Evolutionary conservation across 148 eudicot species (phyloP).

Genomic region (Linanthus parryae): DNA sequence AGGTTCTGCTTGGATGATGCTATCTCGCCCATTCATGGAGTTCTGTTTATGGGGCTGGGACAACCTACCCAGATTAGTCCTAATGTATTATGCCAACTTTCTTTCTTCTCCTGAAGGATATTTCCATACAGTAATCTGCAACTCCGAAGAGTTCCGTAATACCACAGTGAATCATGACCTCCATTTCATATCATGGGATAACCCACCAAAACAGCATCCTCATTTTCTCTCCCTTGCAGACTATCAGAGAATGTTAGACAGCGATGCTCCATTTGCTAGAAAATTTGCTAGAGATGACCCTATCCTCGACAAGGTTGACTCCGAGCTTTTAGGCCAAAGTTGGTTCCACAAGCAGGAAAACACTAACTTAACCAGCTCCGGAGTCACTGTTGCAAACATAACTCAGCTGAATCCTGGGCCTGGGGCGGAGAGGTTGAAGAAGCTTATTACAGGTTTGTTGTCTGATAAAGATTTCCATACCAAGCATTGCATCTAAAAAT

Average conservation of each 20-base stretch:
- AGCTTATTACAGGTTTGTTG: conserved; percentile 40
- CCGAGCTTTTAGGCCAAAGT: conserved; percentile 53
- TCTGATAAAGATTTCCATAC: conserved; percentile 38
- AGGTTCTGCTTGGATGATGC: conserved; percentile 94
- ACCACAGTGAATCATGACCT: conserved; percentile 78
- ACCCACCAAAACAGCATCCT: conserved; percentile 88
- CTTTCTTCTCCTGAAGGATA: conserved; percentile 91
- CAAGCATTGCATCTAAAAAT: conserved; percentile 51
- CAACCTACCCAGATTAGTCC: conserved; percentile 71
- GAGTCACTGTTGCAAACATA: conserved; percentile 25
- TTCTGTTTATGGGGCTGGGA: conserved; percentile 92
- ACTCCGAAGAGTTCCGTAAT: conserved; percentile 46
- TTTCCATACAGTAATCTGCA: conserved; percentile 86
- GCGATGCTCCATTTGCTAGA: conserved; percentile 73
- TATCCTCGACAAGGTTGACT: conserved; percentile 64
- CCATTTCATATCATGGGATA: conserved; percentile 92
- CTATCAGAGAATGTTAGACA: conserved; percentile 65
- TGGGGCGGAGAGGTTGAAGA: conserved; percentile 48
- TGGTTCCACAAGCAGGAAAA: no score
- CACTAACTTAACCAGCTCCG: no score
- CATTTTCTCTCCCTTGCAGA: conserved; percentile 56
- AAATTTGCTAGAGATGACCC: conserved; percentile 63
- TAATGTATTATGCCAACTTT: conserved; percentile 81
- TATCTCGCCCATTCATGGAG: conserved; percentile 74
- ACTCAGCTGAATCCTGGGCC: conserved; percentile 45